phyloP scores from a whole-genome alignment of 2,329 filamentous ascomycete genomes.

The Fusarium miscanthi region DNA sequence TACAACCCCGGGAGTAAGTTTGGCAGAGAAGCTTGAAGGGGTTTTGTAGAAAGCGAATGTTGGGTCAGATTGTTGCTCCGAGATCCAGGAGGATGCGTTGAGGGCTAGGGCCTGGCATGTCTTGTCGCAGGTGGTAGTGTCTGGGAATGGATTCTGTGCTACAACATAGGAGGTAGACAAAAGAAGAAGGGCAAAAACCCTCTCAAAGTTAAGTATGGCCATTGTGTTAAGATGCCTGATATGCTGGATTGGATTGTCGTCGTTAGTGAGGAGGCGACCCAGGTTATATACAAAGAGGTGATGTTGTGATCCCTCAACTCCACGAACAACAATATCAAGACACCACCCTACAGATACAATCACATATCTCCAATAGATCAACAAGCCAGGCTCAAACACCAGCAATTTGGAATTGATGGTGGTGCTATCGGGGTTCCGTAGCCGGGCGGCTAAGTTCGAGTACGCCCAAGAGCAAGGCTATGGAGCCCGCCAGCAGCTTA shows the following conservation, averaged over 20 bases:
- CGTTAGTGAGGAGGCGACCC: not conserved
- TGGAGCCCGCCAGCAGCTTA: too few species aligned
- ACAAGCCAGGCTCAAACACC: accelerated
- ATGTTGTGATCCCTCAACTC: not conserved
- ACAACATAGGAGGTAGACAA: not conserved
- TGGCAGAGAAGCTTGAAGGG: not conserved
- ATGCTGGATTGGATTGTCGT: not conserved
- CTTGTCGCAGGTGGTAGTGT: conserved; percentile 10
- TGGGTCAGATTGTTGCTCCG: conserved; percentile 4
- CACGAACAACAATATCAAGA: not conserved
- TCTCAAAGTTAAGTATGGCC: not conserved
- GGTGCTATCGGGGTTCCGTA: not conserved
- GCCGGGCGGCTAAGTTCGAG: too few species aligned
- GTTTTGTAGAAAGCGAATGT: conserved; percentile 2
- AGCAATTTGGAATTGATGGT: not conserved
- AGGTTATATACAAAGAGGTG: not conserved
- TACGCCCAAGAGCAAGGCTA: not conserved
- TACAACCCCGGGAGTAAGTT: not conserved
- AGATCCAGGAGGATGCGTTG: not conserved
- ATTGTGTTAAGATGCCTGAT: not conserved
- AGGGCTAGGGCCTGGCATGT: not conserved
- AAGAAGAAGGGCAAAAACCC: not conserved
- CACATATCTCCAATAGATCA: accelerated
- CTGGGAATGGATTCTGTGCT: not conserved
- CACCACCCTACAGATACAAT: not conserved